phyloP scores from a whole-genome alignment of 768 basidiomycete genomes.

The Tephrocybe sp. region DNA sequence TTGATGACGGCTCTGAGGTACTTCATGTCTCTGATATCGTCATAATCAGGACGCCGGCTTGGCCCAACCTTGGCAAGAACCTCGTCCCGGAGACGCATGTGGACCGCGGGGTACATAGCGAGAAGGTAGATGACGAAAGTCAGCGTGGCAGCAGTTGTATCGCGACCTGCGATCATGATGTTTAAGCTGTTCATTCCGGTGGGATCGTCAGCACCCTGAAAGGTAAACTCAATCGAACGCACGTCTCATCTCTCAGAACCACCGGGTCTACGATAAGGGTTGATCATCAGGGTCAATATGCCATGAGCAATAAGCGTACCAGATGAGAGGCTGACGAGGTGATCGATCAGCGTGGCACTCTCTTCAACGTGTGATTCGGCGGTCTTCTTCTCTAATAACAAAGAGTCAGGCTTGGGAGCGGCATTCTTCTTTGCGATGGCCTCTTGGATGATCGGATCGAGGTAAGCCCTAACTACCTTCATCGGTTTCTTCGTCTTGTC shows the following conservation, averaged over 20 bases:
- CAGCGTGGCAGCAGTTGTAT: constrained; percentile 45
- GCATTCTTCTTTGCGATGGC: constrained; percentile 43
- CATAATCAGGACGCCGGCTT: constrained; percentile 47
- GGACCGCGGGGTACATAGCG: constrained; percentile 49
- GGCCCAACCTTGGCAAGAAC: constrained; percentile 52
- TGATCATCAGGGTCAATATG: not conserved
- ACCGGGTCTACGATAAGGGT: constrained; percentile 32
- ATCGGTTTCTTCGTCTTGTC: constrained; percentile 49
- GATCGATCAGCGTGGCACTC: constrained; percentile 53
- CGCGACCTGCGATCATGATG: constrained; percentile 48
- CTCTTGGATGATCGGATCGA: constrained; percentile 52
- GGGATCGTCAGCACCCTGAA: not conserved
- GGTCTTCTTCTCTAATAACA: constrained; percentile 27
- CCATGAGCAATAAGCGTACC: constrained; percentile 22
- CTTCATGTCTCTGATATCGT: constrained; percentile 63
- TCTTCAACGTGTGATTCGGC: constrained; percentile 32
- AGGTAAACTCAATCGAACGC: constrained; percentile 4
- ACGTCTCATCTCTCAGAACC: constrained; percentile 50
- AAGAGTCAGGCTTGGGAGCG: constrained; percentile 1
- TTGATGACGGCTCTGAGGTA: constrained; percentile 67
- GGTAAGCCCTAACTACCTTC: constrained; percentile 51
- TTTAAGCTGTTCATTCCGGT: constrained; percentile 32
- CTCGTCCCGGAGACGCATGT: constrained; percentile 52
- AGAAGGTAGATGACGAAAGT: constrained; percentile 46
- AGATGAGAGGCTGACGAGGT: constrained; percentile 51